phyloP scores from a whole-genome alignment of 2,329 filamentous ascomycete species.

The Periconia macrospinosa region DNA sequence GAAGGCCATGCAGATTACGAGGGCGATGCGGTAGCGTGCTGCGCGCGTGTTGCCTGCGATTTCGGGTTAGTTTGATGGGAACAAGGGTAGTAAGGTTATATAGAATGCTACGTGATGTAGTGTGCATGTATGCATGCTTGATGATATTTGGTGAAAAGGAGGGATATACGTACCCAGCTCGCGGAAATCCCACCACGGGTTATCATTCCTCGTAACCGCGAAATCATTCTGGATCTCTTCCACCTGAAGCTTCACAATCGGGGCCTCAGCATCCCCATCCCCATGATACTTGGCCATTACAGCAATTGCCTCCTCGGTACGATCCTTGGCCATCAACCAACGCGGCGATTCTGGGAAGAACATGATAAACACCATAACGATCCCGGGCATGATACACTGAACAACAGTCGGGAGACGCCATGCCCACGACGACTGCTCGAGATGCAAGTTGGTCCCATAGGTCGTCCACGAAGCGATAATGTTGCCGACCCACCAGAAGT shows the following conservation, averaged over 20 bases:
- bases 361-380: slow-evolving; percentile 53
- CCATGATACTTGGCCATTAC: slow-evolving; percentile 63
- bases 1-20: slow-evolving; percentile 46
- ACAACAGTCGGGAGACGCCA: slow-evolving; percentile 54
- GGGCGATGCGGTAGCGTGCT: slow-evolving; percentile 38
- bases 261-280: slow-evolving; percentile 45
- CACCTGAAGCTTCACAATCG: slow-evolving; percentile 41
- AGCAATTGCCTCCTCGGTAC: slow-evolving; percentile 58
- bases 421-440: slow-evolving; percentile 47
- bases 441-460: slow-evolving; percentile 38
- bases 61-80: too few species aligned
- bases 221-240: slow-evolving; percentile 41
- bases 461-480: background rate
- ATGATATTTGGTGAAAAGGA: too few species aligned
- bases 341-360: slow-evolving; percentile 63
- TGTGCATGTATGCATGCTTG: too few species aligned
- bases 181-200: slow-evolving; percentile 40
- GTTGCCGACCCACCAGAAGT: slow-evolving; percentile 48
- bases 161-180: slow-evolving; percentile 21
- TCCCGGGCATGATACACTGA: slow-evolving; percentile 29
- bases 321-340: slow-evolving; percentile 60
- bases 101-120: too few species aligned
- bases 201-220: slow-evolving; percentile 29
- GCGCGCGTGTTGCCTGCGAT: slow-evolving; percentile 28
- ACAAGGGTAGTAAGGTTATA: too few species aligned